These are phyloP conservation scores for Cryphonectria carpinicola DNA, from an alignment of 2,329 filamentous ascomycete genomes.

Conservation along the genomic window DNA sequence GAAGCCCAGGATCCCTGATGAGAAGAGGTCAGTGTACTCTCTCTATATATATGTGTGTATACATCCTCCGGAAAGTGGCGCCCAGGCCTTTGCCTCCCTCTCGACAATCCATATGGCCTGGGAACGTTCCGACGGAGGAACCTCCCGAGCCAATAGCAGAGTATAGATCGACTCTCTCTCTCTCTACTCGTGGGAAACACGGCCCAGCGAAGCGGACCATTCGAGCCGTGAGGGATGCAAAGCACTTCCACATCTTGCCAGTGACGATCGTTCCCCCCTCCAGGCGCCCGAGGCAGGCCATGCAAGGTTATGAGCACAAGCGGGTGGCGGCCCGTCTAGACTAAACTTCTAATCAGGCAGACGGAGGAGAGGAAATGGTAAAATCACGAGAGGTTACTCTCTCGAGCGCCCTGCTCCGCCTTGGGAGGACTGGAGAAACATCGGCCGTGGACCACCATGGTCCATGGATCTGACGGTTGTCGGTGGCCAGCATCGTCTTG, in stretches of 20 bases:
- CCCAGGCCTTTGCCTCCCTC: neutral
- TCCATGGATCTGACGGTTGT: neutral
- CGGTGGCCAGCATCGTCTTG: slow-evolving; percentile 7
- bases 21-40: neutral
- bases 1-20: too few relatives aligned
- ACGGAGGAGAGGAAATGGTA: neutral
- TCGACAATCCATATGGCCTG: neutral
- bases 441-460: neutral
- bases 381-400: neutral
- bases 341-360: neutral
- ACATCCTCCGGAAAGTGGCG: neutral
- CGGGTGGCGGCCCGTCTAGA: slow-evolving; percentile 16
- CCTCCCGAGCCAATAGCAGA: slow-evolving; percentile 4
- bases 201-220: slow-evolving; percentile 14
- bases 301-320: neutral
- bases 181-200: slow-evolving; percentile 14
- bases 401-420: neutral
- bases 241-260: neutral
- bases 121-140: neutral
- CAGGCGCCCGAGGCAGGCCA: too few relatives aligned
- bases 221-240: neutral
- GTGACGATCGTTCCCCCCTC: neutral
- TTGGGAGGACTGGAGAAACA: slow-evolving; percentile 3
- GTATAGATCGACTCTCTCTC: neutral
- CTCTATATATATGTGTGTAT: neutral